Evolutionary conservation across 805 yeast genomes (phyloP), one percentile per base, ranked within the genome.

Genomic region (Lipomyces orientalis): DNA sequence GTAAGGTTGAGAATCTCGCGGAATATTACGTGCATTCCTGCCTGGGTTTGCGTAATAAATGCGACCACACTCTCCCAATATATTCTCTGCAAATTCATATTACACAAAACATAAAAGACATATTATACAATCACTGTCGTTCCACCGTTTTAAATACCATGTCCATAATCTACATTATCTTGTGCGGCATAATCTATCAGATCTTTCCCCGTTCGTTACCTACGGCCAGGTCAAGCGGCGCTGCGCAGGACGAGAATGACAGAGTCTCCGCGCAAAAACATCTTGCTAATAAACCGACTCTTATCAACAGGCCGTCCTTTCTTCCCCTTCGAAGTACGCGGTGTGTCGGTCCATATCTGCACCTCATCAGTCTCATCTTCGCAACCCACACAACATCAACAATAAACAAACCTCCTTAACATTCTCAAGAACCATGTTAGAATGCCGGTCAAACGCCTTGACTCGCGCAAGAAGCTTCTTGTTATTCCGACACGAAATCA

Each of bases 261-360:
- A 0, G 97, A 90, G 78, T 95, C 99, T 1, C 99, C 99, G 79
- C 99, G 85, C 52, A 95, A 81, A 75, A 95, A 95, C 86, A 95
- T 82, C 79, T 95, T 95, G 67, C 93, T 86, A 2, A 94, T 87
- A 76, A 91, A 95, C 74, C 98, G 81, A 75, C 90, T 95, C 71
- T 85, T 84, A 65, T 89, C 82, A 16, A 87, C 83, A 4, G 88
- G 83, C 73, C 89, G 87, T 64, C 89, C 88, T 72, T 86, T 87
- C 75, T 89, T 90, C 5, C 95, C 97, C 61, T 87, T 86, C 73
- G 87, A 82, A 60, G 82, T 85, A 71, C 85, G 81, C 43, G 88
- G 85, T 3, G 81, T 81, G 74, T 88, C 93, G 0, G 87, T 85
- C 93, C 93, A 89, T 76, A 85, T 78, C 79, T 76, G 65, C 22